phyloP scores from a whole-genome alignment of 1,284 basidiomycete genomes.

The Irpex sp. region DNA sequence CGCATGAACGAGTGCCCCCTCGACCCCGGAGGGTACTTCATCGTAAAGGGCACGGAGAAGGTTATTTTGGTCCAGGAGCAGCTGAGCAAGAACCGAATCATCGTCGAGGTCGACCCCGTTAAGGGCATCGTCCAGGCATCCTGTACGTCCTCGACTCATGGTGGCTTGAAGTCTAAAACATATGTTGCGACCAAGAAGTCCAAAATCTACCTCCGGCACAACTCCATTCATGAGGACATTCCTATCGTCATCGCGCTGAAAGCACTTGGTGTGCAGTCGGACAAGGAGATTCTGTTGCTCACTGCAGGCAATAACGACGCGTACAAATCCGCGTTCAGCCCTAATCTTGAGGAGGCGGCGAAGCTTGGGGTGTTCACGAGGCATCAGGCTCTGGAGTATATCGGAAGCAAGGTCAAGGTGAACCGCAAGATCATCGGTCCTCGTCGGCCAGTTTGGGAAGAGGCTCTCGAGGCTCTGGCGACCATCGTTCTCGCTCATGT shows the following conservation, averaged over 20 bases:
- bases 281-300: conserved; percentile 96
- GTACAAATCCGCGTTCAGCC: conserved; percentile 86
- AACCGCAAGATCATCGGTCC: conserved; percentile 79
- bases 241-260: conserved; percentile 97
- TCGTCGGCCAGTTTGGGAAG: conserved; percentile 86
- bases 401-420: conserved; percentile 89
- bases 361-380: conserved; percentile 89
- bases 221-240: conserved; percentile 96
- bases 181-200: conserved; percentile 96
- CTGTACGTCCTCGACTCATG: conserved; percentile 98
- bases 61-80: conserved; percentile 99
- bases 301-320: conserved; percentile 92
- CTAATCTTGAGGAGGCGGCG: conserved; percentile 93
- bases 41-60: conserved; percentile 99
- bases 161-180: conserved; percentile 97
- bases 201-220: conserved; percentile 96
- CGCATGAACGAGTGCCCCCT: conserved; percentile 95
- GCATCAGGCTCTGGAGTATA: conserved; percentile 94
- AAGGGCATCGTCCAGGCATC: conserved; percentile 95
- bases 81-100: conserved; percentile 98
- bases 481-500: conserved; percentile 98
- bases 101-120: conserved; percentile 90
- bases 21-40: conserved; percentile 98
- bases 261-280: conserved; percentile 93
- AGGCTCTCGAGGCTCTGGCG: conserved; percentile 93